Evolutionary conservation across 2,329 filamentous ascomycete species (phyloP), one percentile per base, ranked within the genome.

Genomic region (Albifimbria verrucaria): DNA sequence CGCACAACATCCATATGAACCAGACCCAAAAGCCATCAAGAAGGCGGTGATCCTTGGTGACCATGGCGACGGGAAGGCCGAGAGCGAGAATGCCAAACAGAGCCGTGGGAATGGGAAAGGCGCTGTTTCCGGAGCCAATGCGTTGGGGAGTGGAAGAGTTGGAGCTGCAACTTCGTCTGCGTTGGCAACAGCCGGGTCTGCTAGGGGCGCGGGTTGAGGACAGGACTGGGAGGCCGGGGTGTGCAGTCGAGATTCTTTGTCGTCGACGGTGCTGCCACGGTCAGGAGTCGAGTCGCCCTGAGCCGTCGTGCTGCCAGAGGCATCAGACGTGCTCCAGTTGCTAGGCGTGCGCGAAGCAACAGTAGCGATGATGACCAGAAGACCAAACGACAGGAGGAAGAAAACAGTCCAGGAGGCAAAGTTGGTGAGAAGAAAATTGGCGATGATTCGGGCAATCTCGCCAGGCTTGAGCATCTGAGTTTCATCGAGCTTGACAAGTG

Each of bases 11-110:
- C 81, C 82, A 85, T 42, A 77, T 57, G 39, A 77, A 74, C 60
- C 78, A 74, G 4, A 82, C 64, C 12, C 76, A 66, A 22, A 72
- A 73, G 1, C 74, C 74, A 36, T 82, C 74, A 4, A 83, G 68
- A 2, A 72, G 60, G 1, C 72, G 67, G 21, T 74, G 68, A 49
- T 73, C 70, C 2, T 62, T 52, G 0, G 59, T 56, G 0, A 52
- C 41, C 3, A 63, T 57, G 1, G 76, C 71, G 1, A 80, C 53
- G 0, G 78, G 78, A 0, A 77, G 54, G 2, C 77, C 77, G 7
- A 78, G 28, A 1, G 65, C 26, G 3, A 73, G 57, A 10, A 74
- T 64, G 9, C 64, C 54, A 7, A 68, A 25, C 42, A 75, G 59
- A 3, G 59, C 72, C 1, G 62, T 52, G 43, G 70, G 59, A 52